phyloP scores from a whole-genome alignment of 1,284 basidiomycete genomes.

The Heterobasidion annosum region DNA sequence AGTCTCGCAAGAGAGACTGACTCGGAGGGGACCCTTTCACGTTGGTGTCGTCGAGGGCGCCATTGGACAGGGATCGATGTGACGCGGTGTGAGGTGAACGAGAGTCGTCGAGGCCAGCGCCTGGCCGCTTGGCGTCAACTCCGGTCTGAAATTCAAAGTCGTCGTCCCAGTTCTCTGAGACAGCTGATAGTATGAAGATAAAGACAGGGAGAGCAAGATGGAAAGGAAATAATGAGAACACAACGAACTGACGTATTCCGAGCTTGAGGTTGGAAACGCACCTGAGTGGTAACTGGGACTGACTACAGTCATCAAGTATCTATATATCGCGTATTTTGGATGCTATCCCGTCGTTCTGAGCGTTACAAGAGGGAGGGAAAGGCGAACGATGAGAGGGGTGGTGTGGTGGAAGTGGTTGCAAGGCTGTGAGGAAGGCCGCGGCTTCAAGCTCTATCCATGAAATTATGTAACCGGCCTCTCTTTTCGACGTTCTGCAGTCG shows the following conservation, averaged over 20 bases:
- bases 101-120: neutral
- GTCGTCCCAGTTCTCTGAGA: conserved; percentile 20
- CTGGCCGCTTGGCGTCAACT: neutral
- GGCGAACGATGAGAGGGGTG: too few species aligned
- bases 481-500: too few species aligned
- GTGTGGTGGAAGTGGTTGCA: too few species aligned
- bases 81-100: conserved; percentile 3
- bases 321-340: neutral
- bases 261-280: neutral
- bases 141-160: conserved; percentile 17
- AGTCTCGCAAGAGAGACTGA: conserved; percentile 12
- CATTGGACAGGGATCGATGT: conserved; percentile 3
- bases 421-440: too few species aligned
- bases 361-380: neutral
- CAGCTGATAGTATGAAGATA: neutral
- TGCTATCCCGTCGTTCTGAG: neutral
- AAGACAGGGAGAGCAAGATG: neutral
- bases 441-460: too few species aligned
- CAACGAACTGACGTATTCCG: conserved; percentile 16
- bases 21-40: neutral
- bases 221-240: neutral
- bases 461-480: too few species aligned
- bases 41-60: conserved; percentile 1
- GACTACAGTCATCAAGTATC: neutral
- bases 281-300: neutral